Evolutionary conservation across 2,329 filamentous ascomycete species (phyloP).

Genomic region (Fusarium sp.): DNA sequence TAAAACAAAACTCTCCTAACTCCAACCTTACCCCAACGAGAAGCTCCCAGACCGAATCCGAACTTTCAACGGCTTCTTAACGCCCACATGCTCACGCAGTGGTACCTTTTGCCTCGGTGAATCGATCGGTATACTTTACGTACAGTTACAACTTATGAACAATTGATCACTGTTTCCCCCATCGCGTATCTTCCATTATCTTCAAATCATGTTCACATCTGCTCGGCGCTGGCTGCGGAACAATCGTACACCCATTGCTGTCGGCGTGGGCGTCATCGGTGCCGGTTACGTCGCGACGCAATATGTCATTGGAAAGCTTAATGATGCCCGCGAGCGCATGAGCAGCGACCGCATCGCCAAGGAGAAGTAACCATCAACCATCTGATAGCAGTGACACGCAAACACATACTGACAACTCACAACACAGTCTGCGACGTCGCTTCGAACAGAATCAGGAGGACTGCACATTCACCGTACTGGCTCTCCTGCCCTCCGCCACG

Average conservation of each 20-base stretch:
- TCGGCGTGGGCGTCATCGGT: conserved; percentile 87
- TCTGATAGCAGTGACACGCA: neutral
- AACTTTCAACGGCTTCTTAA: conserved; percentile 10
- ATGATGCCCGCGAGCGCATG: conserved; percentile 95
- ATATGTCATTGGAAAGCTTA: conserved; percentile 91
- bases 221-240: conserved; percentile 91
- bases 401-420: conserved; percentile 1
- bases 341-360: conserved; percentile 94
- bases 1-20: neutral
- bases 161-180: conserved; percentile 21
- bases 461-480: conserved; percentile 97
- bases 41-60: neutral
- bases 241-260: conserved; percentile 88
- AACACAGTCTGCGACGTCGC: conserved; percentile 82
- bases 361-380: conserved; percentile 78
- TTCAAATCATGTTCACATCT: conserved; percentile 68
- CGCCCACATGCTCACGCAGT: conserved; percentile 20
- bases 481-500: conserved; percentile 89
- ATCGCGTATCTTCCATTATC: conserved; percentile 2
- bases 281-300: conserved; percentile 92
- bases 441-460: conserved; percentile 99
- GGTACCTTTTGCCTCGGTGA: neutral
- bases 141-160: conserved; percentile 22
- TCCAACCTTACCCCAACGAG: conserved; percentile 16
- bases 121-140: neutral